Evolutionary conservation across 306 rosid genomes (phyloP).

Genomic region (Astragalus glycyphyllos): DNA sequence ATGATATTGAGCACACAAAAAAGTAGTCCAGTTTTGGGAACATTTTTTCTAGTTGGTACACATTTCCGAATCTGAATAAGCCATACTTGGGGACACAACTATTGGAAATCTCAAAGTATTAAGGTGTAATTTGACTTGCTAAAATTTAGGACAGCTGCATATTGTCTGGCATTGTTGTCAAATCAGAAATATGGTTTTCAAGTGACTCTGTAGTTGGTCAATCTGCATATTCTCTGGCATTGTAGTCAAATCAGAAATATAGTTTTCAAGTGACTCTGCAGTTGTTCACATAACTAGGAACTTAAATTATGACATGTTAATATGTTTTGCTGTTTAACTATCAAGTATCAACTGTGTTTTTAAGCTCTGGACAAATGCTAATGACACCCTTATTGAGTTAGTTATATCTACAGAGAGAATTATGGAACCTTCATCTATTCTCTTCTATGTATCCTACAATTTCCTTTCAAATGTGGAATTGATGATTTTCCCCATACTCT

Average conservation of each 20-base stretch:
- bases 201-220: slow-evolving; percentile 29
- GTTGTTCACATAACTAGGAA: slow-evolving; percentile 33
- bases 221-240: slow-evolving; percentile 18
- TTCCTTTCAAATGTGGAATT: slow-evolving; percentile 10
- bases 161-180: slow-evolving; percentile 26
- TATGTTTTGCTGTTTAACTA: slow-evolving; percentile 12
- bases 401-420: slow-evolving; percentile 33
- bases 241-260: slow-evolving; percentile 21
- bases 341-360: slow-evolving; percentile 28
- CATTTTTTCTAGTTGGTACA: slow-evolving; percentile 1
- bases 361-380: slow-evolving; percentile 15
- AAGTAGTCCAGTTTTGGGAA: background rate
- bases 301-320: slow-evolving; percentile 10
- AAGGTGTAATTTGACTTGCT: slow-evolving; percentile 7
- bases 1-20: slow-evolving; percentile 11
- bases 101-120: background rate
- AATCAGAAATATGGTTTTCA: slow-evolving; percentile 27
- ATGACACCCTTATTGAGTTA: slow-evolving; percentile 19
- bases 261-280: slow-evolving; percentile 32
- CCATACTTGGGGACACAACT: background rate
- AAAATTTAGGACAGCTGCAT: slow-evolving; percentile 1
- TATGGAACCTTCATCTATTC: slow-evolving; percentile 2
- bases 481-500: slow-evolving; percentile 21
- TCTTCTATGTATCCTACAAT: slow-evolving; percentile 16
- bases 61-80: slow-evolving; percentile 13